phyloP scores from a whole-genome alignment of 2,329 filamentous ascomycete species.

The Fusarium armeniacum region DNA sequence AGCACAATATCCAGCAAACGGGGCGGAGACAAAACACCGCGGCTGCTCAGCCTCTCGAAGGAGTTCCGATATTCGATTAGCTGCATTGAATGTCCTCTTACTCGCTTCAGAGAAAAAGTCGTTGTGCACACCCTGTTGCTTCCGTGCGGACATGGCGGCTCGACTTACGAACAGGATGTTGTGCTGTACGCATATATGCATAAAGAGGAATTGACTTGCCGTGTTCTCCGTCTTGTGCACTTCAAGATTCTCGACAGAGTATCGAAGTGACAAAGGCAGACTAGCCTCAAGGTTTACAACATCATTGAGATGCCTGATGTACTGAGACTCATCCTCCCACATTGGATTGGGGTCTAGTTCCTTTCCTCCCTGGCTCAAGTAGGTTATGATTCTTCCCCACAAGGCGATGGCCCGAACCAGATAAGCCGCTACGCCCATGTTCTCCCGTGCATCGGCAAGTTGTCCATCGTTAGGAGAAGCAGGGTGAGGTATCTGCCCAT shows the following conservation, averaged over 20 bases:
- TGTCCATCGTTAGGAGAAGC: conserved; percentile 74
- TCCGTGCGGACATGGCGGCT: conserved; percentile 82
- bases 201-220: conserved; percentile 91
- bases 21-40: conserved; percentile 82
- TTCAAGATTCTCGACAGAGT: conserved; percentile 85
- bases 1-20: conserved; percentile 94
- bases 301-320: conserved; percentile 77
- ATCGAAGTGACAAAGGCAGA: conserved; percentile 79
- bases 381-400: conserved; percentile 91
- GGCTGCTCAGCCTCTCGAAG: conserved; percentile 81
- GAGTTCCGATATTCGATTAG: conserved; percentile 87
- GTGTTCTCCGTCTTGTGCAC: conserved; percentile 86
- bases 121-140: conserved; percentile 78
- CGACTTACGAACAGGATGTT: conserved; percentile 91
- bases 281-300: conserved; percentile 77
- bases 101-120: conserved; percentile 83
- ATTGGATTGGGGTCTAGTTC: conserved; percentile 81
- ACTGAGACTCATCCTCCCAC: conserved; percentile 86
- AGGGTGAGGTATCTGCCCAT: conserved; percentile 76
- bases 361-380: conserved; percentile 90
- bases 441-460: conserved; percentile 76
- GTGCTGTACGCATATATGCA: conserved; percentile 92
- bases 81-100: conserved; percentile 83
- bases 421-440: conserved; percentile 95
- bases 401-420: conserved; percentile 87